Percentiles rank a stretch among this genome's conserved stretches.
These are phyloP conservation scores for Austroboletus eburneus DNA, from an alignment of 768 basidiomycete genomes.

Conservation along the genomic window DNA sequence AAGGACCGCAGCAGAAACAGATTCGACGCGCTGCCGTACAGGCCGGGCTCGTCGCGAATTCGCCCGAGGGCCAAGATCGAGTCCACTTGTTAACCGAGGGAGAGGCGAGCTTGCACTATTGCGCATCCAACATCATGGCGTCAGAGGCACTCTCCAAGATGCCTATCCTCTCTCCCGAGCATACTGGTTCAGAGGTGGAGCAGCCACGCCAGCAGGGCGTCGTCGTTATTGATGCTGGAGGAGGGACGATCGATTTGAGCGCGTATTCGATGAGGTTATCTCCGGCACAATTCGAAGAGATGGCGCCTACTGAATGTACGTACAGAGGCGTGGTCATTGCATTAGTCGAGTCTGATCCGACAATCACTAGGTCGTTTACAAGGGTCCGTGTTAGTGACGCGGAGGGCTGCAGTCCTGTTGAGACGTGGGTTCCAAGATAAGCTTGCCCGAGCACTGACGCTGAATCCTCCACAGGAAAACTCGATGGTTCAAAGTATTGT, in stretches of 20 bases:
- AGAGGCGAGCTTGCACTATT: conserved; percentile 59
- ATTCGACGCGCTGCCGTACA: conserved; percentile 51
- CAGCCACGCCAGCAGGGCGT: conserved; percentile 31
- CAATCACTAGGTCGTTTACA: conserved; percentile 34
- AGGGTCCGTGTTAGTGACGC: conserved; percentile 38
- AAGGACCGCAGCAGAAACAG: conserved; percentile 51
- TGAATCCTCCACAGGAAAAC: conserved; percentile 17
- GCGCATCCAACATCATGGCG: conserved; percentile 44
- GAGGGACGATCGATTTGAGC: conserved; percentile 42
- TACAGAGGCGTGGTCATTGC: neutral
- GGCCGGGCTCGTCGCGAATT: conserved; percentile 48
- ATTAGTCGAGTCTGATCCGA: neutral
- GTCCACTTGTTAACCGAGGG: conserved; percentile 61
- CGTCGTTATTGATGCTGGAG: conserved; percentile 50
- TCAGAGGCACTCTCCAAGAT: conserved; percentile 26
- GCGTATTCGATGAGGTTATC: conserved; percentile 39
- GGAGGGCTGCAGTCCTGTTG: conserved; percentile 32
- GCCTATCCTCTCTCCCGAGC: conserved; percentile 14
- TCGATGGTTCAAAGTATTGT: conserved; percentile 31
- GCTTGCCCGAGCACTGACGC: neutral
- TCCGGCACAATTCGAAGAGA: conserved; percentile 37
- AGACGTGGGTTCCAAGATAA: conserved; percentile 11
- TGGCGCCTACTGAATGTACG: conserved; percentile 35
- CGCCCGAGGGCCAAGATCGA: conserved; percentile 35
- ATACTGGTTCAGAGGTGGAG: conserved; percentile 15